phyloP scores from a whole-genome alignment of 306 rosid genomes.

The Acacia melanoxylon region DNA sequence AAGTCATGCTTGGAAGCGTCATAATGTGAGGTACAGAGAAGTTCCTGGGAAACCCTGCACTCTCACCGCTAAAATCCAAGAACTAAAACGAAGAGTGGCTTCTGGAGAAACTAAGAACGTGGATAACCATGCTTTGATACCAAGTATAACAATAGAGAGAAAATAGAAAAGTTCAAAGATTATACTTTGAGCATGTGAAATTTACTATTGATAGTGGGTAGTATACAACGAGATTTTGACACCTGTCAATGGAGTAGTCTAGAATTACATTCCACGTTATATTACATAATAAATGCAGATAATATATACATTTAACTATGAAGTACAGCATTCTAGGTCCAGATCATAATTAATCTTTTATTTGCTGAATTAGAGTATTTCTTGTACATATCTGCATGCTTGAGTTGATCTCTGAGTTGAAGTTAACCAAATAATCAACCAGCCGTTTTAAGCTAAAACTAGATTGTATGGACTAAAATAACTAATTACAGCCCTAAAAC shows the following conservation, averaged over 20 bases:
- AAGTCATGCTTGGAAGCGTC: conserved; percentile 89
- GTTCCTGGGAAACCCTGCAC: conserved; percentile 80
- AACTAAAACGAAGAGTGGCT: conserved; percentile 67
- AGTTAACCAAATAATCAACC: not conserved
- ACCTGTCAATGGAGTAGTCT: no score
- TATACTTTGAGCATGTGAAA: no score
- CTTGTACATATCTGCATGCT: not conserved
- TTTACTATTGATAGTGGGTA: no score
- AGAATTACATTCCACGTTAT: no score
- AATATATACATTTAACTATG: no score
- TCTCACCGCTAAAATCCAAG: conserved; percentile 63
- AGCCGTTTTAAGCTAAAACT: not conserved
- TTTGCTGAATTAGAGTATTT: not conserved
- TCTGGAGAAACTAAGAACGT: conserved; percentile 65
- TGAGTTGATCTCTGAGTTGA: not conserved
- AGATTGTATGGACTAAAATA: no score
- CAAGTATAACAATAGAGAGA: no score
- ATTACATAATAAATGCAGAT: no score
- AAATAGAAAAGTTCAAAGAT: no score
- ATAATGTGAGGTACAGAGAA: conserved; percentile 71
- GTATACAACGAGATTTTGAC: no score
- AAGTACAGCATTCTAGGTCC: not conserved
- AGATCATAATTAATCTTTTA: not conserved
- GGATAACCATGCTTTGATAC: conserved; percentile 56
- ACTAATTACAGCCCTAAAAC: no score